Base-by-base conservation (phyloP, 495 filamentous ascomycete genomes). In the Aspergillus avenaceus region DNA sequence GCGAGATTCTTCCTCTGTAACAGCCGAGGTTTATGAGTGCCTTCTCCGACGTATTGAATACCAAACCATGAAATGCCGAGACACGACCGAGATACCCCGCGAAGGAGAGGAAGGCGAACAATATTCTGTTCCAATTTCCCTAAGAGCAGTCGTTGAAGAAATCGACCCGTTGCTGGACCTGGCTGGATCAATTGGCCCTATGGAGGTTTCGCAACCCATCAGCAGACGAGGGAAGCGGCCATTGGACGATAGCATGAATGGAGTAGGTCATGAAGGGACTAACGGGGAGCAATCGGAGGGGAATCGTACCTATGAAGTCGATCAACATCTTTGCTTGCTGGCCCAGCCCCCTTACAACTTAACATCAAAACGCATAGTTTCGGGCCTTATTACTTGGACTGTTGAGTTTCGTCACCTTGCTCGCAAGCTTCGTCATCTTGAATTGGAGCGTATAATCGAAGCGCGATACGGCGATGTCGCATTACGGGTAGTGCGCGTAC, bases 391-490 rank as follows among this genome's bases (percentile, higher is more conserved):
- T 9, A 81, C 86, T 59, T 97, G 89, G 88, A 84, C 79, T 9
- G 73, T 97, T 18, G 79, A 91, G 55, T 96, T 91, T 59, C 78
- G 77, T 19, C 76, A 77, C 3, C 71, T 97, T 0, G 76, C 85
- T 23, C 76, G 80, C 21, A 72, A 78, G 46, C 68, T 97, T 31
- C 82, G 84, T 40, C 82, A 87, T 52, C 56, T 79, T 14, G 88
- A 96, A 63, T 68, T 97, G 8, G 88, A 96, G 56, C 79, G 80
- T 23, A 84, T 87, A 21, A 82, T 97, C 37, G 79, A 84, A 40
- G 78, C 87, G 12, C 79, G 83, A 6, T 91, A 86, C 45, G 91
- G 87, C n/a, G 74, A 79, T 14, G 74, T 83, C 41, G 90, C 88
- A 3, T 73, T 86, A 4, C 87, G 91, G 4, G 75, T 97, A 4